These are phyloP conservation scores for Vaccinium corymbosum DNA, from an alignment of 148 eudicot species.

Conservation along the genomic window DNA sequence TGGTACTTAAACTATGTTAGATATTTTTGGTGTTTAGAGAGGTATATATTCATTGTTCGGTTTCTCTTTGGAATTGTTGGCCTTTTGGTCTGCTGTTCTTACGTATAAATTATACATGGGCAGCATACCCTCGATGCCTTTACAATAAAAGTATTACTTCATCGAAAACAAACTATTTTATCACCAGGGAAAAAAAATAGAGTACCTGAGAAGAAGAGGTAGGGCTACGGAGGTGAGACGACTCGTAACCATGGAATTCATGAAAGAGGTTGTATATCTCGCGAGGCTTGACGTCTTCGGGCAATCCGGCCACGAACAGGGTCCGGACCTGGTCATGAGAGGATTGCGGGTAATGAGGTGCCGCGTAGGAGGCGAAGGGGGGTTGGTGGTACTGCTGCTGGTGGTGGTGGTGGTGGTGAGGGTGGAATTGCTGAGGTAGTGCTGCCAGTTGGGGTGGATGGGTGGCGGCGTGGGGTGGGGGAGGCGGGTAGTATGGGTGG, in stretches of 20 bases:
- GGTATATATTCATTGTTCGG: too few species aligned
- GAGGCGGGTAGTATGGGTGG: constrained; percentile 35
- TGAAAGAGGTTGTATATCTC: constrained; percentile 83
- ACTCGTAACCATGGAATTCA: constrained; percentile 69
- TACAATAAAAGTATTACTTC: too few species aligned
- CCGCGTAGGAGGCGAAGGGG: constrained; percentile 27
- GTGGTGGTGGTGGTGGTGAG: constrained; percentile 21
- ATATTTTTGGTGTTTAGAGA: too few species aligned
- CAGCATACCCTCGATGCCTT: too few species aligned
- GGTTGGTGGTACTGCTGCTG: constrained; percentile 24
- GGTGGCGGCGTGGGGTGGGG: constrained; percentile 30
- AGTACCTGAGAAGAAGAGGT: constrained; percentile 45
- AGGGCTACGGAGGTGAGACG: constrained; percentile 65
- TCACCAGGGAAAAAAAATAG: background rate
- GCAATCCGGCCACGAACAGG: constrained; percentile 80
- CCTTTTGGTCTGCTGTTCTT: too few species aligned
- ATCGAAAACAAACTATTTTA: background rate
- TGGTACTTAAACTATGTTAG: background rate
- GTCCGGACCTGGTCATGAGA: constrained; percentile 62
- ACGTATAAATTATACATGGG: too few species aligned
- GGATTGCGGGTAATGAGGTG: constrained; percentile 28
- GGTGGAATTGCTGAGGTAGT: constrained; percentile 28
- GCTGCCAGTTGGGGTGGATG: constrained; percentile 25
- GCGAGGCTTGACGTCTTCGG: constrained; percentile 68
- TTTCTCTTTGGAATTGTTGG: too few species aligned